Base-by-base conservation (phyloP, 1,284 basidiomycete species). In the Golubevia pallescens region DNA sequence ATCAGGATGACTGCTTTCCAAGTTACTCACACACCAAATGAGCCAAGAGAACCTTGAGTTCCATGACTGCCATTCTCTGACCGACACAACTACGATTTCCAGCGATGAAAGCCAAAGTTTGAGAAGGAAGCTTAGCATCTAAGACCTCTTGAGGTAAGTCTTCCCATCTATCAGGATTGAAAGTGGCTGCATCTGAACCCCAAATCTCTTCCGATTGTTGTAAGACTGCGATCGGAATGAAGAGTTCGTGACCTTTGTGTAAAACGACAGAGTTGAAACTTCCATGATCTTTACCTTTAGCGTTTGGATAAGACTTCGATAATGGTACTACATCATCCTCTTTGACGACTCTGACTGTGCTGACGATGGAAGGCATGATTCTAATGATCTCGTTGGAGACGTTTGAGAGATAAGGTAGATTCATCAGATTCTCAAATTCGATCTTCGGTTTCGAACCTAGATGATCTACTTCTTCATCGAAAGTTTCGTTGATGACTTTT, bases 121-220 rank as follows among this genome's bases (percentile, higher is more conserved):
- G 16, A 16, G 13, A 10, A 48, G 77, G 77, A 1, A 78, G n/a
- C 52, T 70, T 71, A 4, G 74, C 69, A 2, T 68, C 57, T 14
- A 51, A 38, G 24, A 71, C 70, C 0, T 55, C 38, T 0, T 32
- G 3, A 14, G 80, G 80, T 0, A 83, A 64, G 53, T 80, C 52
- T 14, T 60, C 65, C 69, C 78, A 83, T 0, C 80, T 70, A 42
- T 80, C 77, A 2, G 80, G 80, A 20, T 70, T 67, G 59, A 83
- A 83, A 5, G 67, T 55, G 19, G 72, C 66, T 1, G 79, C 74
- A 55, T 83, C 79, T 8, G 67, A 51, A 8, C 80, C 80, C 68
- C 73, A 83, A 42, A 81, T 67, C 1, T 64, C 60, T 51, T 64
- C 67, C 19, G 70, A 66, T 60, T 71, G 68, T 59, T 80, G 74